Evolutionary conservation across 345 rosid genomes (phyloP), one percentile per base, ranked within the genome.

Genomic region (Camelina laxa): DNA sequence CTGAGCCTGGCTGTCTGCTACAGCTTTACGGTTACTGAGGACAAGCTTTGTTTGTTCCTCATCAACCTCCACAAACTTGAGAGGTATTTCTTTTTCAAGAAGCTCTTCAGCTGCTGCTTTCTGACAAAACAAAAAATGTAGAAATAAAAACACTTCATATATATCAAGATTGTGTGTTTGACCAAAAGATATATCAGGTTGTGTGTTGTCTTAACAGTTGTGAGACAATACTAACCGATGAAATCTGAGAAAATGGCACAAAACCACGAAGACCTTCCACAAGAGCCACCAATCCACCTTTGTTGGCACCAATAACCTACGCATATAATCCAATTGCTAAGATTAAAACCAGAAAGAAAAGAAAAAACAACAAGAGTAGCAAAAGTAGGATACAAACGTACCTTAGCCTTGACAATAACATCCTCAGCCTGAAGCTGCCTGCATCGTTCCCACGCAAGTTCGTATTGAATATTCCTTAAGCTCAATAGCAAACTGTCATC

Each of bases 381-480:
- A 63, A 60, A 24, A 12, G 6, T 17, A 21, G 53, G 55, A 31
- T 45, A 49, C 56, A 78, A 53, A 72, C 84, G 5, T 69, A 89
- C 97, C 93, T 90, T 88, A 75, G 97, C 98, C 91, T 91, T 91
- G 50, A 94, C 81, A 53, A 81, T 78, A 36, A 85, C 96, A 83
- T 94, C 97, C 87, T 94, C 98, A 79, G 97, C 84, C 77, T 91
- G 98, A 75, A 94, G 98, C 83, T 94, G 98, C 80, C 93, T 87
- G 45, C 98, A 94, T 60, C 97, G 83, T 81, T 92, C 97, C 99
- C 97, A 92, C 48, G 96, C 92, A 82, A 91, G 96, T 67, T 87
- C 92, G 24, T 84, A 88, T 15, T 95, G 99, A 63, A 86, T 82
- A 41, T 33, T 20, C 82, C 86, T 84, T 41, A 94, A 84, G 88